Evolutionary conservation across 768 basidiomycete species (phyloP).

Genomic region (Suillus occidentalis): DNA sequence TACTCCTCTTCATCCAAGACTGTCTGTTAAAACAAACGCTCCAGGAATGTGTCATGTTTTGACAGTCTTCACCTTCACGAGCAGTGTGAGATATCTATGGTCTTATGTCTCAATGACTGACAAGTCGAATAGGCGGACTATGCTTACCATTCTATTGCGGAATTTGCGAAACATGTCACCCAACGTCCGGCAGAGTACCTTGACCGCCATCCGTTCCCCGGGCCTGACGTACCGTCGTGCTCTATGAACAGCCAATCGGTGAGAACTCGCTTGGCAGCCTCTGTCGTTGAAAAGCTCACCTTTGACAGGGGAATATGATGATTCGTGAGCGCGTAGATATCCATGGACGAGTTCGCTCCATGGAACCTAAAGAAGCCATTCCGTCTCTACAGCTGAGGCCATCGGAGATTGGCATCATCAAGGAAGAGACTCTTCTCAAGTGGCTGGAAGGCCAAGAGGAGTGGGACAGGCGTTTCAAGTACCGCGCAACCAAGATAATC

Average conservation of each 20-base stretch:
- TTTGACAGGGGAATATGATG: slow-evolving; percentile 39
- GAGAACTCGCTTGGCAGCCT: neutral
- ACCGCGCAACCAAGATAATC: slow-evolving; percentile 41
- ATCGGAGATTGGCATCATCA: slow-evolving; percentile 67
- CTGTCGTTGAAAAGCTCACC: neutral
- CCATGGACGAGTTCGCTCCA: slow-evolving; percentile 54
- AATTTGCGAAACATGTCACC: slow-evolving; percentile 57
- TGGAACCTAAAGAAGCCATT: slow-evolving; percentile 62
- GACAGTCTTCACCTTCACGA: slow-evolving; percentile 68
- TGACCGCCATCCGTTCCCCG: slow-evolving; percentile 48
- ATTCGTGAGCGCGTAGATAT: slow-evolving; percentile 75
- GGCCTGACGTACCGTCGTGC: neutral
- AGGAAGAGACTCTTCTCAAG: slow-evolving; percentile 67
- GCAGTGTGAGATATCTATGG: slow-evolving; percentile 42
- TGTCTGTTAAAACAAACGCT: neutral
- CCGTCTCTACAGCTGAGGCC: slow-evolving; percentile 51
- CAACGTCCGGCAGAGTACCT: slow-evolving; percentile 37
- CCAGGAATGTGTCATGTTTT: slow-evolving; percentile 73
- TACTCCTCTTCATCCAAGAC: neutral
- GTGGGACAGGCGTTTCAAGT: slow-evolving; percentile 59
- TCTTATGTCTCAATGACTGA: slow-evolving; percentile 1
- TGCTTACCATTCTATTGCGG: slow-evolving; percentile 57
- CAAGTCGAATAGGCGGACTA: slow-evolving; percentile 47
- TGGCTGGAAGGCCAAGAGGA: slow-evolving; percentile 61
- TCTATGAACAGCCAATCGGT: neutral